Conservation (phyloP, 495 filamentous ascomycete genomes). For the Neurospora sp. region DNA sequence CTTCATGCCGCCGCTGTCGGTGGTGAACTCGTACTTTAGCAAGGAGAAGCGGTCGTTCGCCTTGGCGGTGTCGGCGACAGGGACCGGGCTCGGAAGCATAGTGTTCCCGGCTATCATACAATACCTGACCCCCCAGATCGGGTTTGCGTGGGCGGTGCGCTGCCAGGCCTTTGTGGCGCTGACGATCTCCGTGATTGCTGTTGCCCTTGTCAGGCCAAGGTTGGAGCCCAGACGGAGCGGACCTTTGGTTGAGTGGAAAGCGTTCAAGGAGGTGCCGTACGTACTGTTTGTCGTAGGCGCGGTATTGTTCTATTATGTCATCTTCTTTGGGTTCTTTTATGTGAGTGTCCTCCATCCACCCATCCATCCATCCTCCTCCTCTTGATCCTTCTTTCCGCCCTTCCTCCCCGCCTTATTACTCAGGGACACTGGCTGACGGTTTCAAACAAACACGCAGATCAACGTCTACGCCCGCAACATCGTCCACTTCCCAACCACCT, state of each 20-base stretch:
- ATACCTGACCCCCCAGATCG: constrained; percentile 31
- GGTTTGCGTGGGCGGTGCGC: constrained; percentile 36
- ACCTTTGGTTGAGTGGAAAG: constrained; percentile 31
- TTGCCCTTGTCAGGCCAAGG: constrained; percentile 24
- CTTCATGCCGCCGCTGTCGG: constrained; percentile 34
- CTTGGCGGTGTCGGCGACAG: constrained; percentile 27
- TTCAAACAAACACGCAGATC: constrained; percentile 13
- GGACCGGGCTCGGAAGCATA: constrained; percentile 34
- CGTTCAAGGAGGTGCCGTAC: constrained; percentile 33
- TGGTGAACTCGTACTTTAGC: constrained; percentile 31
- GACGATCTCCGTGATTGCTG: constrained; percentile 19
- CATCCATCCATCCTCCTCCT: background rate
- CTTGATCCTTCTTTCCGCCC: background rate
- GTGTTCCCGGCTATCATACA: constrained; percentile 33
- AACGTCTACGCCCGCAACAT: constrained; percentile 31
- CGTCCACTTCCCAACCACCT: constrained; percentile 27
- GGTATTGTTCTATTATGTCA: constrained; percentile 31
- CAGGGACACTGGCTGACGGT: background rate
- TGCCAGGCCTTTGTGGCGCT: constrained; percentile 31
- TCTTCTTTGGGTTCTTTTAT: constrained; percentile 39
- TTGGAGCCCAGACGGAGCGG: constrained; percentile 22
- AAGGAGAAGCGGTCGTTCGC: constrained; percentile 24
- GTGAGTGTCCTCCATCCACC: constrained; percentile 19
- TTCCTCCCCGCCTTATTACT: background rate
- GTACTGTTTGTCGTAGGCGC: constrained; percentile 23